These are phyloP conservation scores for Rhizopogon vulgaris DNA, from an alignment of 768 basidiomycete species.

Conservation along the genomic window DNA sequence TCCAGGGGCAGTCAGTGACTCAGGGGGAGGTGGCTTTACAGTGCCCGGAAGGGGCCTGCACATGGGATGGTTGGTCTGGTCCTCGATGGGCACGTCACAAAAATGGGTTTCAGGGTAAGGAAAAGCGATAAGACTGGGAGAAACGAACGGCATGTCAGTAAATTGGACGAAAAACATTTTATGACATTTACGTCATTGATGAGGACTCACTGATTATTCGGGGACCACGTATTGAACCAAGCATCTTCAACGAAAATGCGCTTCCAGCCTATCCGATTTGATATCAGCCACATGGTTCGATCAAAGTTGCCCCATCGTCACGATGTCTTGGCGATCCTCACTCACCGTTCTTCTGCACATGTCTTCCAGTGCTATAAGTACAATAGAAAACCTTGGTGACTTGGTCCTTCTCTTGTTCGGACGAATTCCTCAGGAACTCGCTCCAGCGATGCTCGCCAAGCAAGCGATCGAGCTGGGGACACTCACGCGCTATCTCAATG, in stretches of 20 bases:
- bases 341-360: conserved; percentile 42
- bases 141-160: not conserved
- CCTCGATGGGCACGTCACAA: conserved; percentile 35
- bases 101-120: conserved; percentile 36
- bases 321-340: not conserved
- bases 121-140: conserved; percentile 21
- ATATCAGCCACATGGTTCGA: not conserved
- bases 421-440: conserved; percentile 29
- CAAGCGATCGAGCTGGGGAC: conserved; percentile 25
- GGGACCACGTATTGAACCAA: conserved; percentile 32
- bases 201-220: conserved; percentile 18
- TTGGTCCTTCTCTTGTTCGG: conserved; percentile 20
- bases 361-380: conserved; percentile 28
- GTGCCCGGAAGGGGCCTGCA: conserved; percentile 39
- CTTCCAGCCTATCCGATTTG: conserved; percentile 36
- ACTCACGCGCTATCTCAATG: conserved; percentile 32
- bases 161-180: not conserved
- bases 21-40: conserved; percentile 19
- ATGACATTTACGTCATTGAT: not conserved
- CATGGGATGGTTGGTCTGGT: conserved; percentile 30
- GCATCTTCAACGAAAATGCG: conserved; percentile 35
- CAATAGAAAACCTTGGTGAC: conserved; percentile 36
- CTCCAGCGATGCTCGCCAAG: conserved; percentile 40
- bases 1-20: conserved; percentile 17
- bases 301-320: not conserved